These are phyloP conservation scores for Fusarium tricinctum DNA, from an alignment of 2,329 filamentous ascomycete species.

Conservation along the genomic window DNA sequence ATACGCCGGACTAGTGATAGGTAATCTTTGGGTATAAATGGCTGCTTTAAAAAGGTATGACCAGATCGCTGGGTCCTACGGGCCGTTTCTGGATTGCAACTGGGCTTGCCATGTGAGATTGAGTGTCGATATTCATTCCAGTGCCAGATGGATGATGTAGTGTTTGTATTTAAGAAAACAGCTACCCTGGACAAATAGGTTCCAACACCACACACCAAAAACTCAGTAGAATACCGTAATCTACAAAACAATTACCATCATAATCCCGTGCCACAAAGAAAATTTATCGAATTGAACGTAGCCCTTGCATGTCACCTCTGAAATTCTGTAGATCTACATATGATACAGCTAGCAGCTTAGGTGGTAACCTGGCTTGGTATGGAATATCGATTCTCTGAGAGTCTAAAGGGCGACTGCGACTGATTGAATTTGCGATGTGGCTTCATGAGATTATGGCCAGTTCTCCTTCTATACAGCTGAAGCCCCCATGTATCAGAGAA, in stretches of 20 bases:
- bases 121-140: constrained; percentile 33
- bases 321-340: neutral
- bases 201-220: neutral
- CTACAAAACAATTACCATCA: neutral
- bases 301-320: neutral
- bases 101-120: constrained; percentile 14
- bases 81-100: constrained; percentile 15
- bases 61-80: neutral
- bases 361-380: neutral
- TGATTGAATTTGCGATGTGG: neutral
- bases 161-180: neutral
- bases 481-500: neutral
- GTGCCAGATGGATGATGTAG: neutral
- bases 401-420: neutral
- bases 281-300: neutral
- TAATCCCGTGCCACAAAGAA: neutral
- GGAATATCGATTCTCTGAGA: neutral
- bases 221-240: neutral
- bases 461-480: neutral
- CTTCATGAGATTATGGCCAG: neutral
- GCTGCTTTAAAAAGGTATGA: constrained; percentile 5
- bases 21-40: neutral
- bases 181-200: neutral
- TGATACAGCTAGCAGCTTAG: neutral
- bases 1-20: constrained; percentile 11